These are phyloP conservation scores for Alternaria atra DNA, from an alignment of 2,329 filamentous ascomycete species.

Conservation along the genomic window DNA sequence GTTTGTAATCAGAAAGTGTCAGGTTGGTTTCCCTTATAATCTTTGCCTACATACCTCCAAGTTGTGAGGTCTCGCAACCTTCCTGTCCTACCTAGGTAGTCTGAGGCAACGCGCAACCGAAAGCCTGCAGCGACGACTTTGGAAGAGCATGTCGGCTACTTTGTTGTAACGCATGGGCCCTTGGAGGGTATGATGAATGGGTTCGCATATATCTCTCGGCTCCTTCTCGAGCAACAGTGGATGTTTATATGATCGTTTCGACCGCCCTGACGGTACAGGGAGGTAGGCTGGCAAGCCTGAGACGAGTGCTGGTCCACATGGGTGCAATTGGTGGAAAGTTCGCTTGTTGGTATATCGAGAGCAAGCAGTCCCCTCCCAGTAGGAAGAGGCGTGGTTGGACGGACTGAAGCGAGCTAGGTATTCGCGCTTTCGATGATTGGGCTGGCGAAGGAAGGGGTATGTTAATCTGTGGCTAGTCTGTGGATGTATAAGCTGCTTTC, in stretches of 20 bases:
- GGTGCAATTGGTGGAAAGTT: not conserved
- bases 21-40: not conserved
- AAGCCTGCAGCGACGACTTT: not conserved
- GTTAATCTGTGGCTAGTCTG: not conserved
- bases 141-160: not conserved
- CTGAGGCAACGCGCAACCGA: no score
- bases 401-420: not conserved
- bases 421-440: not conserved
- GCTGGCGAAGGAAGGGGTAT: not conserved
- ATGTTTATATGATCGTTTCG: not conserved
- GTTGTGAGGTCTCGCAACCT: not conserved
- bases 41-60: not conserved
- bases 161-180: not conserved
- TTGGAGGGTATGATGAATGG: not conserved
- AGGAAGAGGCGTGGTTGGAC: not conserved
- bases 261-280: not conserved
- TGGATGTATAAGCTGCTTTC: not conserved
- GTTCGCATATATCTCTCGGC: not conserved
- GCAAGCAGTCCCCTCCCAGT: not conserved
- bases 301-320: not conserved
- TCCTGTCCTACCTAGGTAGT: not conserved
- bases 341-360: not conserved
- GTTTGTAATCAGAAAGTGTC: not conserved
- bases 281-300: not conserved
- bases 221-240: not conserved